These are phyloP conservation scores for Schizochytrium sp. DNA, from an alignment of 108 stramenopile genomes.

Conservation along the genomic window DNA sequence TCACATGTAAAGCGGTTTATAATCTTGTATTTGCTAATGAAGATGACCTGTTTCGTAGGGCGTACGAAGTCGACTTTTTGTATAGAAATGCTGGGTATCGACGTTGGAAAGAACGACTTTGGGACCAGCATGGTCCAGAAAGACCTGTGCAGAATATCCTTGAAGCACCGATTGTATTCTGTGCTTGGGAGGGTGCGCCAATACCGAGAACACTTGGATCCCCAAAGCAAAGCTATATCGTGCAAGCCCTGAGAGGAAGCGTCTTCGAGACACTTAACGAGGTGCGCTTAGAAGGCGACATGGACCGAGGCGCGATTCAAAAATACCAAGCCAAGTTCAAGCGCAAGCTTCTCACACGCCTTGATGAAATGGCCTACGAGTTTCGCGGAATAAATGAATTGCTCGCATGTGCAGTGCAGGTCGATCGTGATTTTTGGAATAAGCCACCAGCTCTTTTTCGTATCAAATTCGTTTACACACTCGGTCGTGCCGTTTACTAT, in stretches of 20 bases:
- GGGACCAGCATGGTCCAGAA: not conserved
- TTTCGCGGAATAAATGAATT: not conserved
- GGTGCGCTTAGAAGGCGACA: not conserved
- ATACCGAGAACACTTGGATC: not conserved
- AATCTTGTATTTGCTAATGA: not conserved
- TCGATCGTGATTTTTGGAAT: not conserved
- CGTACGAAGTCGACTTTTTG: constrained; percentile 1
- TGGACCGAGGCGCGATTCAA: not conserved
- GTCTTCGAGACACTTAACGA: not conserved
- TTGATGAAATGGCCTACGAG: not conserved
- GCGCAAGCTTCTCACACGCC: not conserved
- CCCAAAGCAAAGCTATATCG: not conserved
- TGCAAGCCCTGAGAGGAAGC: not conserved
- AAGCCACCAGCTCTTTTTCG: not conserved
- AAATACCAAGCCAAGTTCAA: not conserved
- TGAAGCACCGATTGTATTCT: not conserved
- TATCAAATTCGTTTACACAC: not conserved
- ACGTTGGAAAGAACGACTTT: constrained; percentile 9
- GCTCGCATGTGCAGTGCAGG: not conserved
- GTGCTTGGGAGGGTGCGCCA: not conserved
- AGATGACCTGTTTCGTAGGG: not conserved
- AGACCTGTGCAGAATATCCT: not conserved
- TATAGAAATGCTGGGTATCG: not conserved
- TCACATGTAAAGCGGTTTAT: not conserved
- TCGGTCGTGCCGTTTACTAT: not conserved